Percentiles rank a stretch among this genome's conserved stretches.
Conservation (phyloP, 1,139 yeast genomes). For the Nakaseomyces bracarensis region DNA sequence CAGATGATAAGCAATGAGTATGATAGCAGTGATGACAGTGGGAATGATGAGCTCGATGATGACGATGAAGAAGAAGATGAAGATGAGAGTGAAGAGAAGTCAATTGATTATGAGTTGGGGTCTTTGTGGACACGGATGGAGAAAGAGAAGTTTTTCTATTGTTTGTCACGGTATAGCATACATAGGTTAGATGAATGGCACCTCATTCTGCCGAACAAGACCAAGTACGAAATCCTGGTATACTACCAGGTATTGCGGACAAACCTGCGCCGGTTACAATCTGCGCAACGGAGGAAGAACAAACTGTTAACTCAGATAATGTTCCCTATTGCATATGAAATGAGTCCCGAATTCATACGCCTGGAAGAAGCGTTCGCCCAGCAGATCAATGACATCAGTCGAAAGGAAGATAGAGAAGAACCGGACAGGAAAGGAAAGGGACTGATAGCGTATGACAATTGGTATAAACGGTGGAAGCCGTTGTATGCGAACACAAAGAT, state of each 20-base stretch:
- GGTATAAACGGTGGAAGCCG: constrained; percentile 27
- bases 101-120: constrained; percentile 21
- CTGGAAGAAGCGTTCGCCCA: constrained; percentile 16
- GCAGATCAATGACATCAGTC: constrained; percentile 1
- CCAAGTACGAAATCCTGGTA: constrained; percentile 24
- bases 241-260: constrained; percentile 23
- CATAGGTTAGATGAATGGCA: constrained; percentile 30
- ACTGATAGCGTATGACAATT: constrained; percentile 18
- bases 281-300: constrained; percentile 8
- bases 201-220: constrained; percentile 17
- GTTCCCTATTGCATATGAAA: constrained; percentile 30
- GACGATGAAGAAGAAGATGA: constrained; percentile 17
- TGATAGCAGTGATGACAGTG: constrained; percentile 5
- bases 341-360: constrained; percentile 24
- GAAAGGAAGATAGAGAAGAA: background rate
- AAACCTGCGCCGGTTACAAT: constrained; percentile 5
- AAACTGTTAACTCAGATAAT: constrained; percentile 18
- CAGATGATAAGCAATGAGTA: background rate
- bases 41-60: background rate
- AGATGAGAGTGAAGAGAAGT: background rate
- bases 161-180: constrained; percentile 26
- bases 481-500: constrained; percentile 22
- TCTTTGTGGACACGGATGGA: constrained; percentile 25
- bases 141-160: constrained; percentile 27
- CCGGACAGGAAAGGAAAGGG: constrained; percentile 9